Evolutionary conservation across 257 asterid genomes (phyloP), one percentile per base, ranked within the genome.

Genomic region (Gardenia jasminoides): DNA sequence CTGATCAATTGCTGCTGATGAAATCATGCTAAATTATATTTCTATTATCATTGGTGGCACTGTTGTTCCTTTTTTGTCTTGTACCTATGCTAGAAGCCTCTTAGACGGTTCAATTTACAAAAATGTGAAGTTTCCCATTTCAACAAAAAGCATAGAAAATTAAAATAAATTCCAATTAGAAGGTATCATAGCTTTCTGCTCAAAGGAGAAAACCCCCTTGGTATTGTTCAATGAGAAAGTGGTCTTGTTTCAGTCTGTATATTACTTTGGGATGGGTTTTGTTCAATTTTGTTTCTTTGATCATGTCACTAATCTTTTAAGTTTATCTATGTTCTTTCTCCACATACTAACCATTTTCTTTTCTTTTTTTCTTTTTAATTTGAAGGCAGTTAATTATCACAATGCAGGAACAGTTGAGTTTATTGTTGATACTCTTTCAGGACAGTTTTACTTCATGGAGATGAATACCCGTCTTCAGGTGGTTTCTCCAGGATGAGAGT

Each of bases 381-480:
- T 87, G 77, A 82, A 96, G 99, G 99, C 97, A 83, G 99, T 96
- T 85, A 81, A 80, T 86, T 96, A 96, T 85, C 87, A 91, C 84
- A 96, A 78, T 89, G 98, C 98, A 64, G 99, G 99, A 78, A 96
- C 99, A 58, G 98, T 96, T 74, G 99, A 96, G 86, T 96, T 96
- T 78, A 96, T 96, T 76, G 92, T 96, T 82, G 99, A 96, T 88
- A 93, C 98, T 47, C 76, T 80, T 82, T 87, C 97, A 33, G 99
- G 95, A 79, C 80, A 93, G 64, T 96, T 96, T 83, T 91, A 92
- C 88, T 96, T 96, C 85, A 96, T 96, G 99, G 99, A 96, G 98
- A 96, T 96, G 99, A 96, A 96, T 85, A 96, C 99, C 84, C 98
- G 99, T 72, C 98, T 96, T 78, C 99, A 96, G 98, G 99, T 96